These are phyloP conservation scores for Wickerhamomyces subpelliculosus DNA, from an alignment of 805 yeast species.

Conservation along the genomic window DNA sequence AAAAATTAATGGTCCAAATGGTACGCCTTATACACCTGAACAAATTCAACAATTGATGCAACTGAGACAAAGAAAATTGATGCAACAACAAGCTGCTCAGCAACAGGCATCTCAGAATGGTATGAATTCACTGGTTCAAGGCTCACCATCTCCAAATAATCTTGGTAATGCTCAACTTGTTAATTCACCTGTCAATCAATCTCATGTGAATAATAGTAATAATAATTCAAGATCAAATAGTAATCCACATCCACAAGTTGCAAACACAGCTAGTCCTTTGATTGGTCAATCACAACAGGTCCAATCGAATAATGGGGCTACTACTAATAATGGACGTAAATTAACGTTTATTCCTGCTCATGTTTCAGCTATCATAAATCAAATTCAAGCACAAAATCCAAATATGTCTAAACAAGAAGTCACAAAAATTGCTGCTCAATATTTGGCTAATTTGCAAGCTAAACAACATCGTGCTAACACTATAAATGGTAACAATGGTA, in stretches of 20 bases:
- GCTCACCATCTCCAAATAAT: conserved; percentile 13
- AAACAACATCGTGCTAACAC: conserved; percentile 31
- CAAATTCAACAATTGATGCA: conserved; percentile 54
- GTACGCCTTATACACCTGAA: conserved; percentile 52
- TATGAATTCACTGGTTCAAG: conserved; percentile 2
- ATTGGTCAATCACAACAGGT: conserved; percentile 6
- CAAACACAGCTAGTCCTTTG: conserved; percentile 7
- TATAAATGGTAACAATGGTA: conserved; percentile 13
- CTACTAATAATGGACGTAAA: conserved; percentile 10
- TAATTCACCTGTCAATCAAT: background rate
- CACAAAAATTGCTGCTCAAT: conserved; percentile 57
- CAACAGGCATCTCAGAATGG: conserved; percentile 7
- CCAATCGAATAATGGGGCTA: background rate
- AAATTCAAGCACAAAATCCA: conserved; percentile 62
- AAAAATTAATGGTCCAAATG: conserved; percentile 32
- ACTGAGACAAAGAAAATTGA: conserved; percentile 21
- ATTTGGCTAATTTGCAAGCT: conserved; percentile 47
- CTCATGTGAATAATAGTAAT: too few species aligned
- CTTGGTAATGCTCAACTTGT: conserved; percentile 4
- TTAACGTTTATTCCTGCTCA: conserved; percentile 47
- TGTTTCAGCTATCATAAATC: conserved; percentile 56
- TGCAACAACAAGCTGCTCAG: conserved; percentile 6
- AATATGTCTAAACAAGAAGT: conserved; percentile 56
- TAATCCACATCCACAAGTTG: conserved; percentile 13
- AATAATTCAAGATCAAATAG: conserved; percentile 15